phyloP scores from a whole-genome alignment of 2,329 filamentous ascomycete species.

The Hymenoscyphus infarciens region DNA sequence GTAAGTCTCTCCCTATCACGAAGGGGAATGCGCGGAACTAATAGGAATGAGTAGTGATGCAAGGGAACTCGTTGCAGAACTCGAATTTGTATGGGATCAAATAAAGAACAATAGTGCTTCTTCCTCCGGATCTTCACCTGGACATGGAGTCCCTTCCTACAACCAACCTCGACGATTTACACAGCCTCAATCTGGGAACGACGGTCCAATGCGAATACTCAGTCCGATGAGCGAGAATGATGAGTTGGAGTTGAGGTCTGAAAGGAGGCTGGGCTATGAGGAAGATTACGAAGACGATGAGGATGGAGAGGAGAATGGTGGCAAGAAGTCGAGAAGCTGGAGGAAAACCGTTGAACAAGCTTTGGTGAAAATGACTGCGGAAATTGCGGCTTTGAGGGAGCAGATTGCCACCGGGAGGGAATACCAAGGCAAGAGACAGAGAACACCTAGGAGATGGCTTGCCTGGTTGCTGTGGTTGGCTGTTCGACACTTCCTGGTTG shows the following conservation, averaged over 20 bases:
- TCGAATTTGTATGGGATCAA: constrained; percentile 99
- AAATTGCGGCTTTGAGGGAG: constrained; percentile 87
- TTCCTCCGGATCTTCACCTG: constrained; percentile 56
- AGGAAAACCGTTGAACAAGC: constrained; percentile 78
- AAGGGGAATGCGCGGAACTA: not conserved
- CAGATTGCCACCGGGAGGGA: constrained; percentile 78
- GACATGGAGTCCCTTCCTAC: constrained; percentile 36
- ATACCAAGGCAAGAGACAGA: constrained; percentile 62
- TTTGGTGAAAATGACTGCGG: constrained; percentile 83
- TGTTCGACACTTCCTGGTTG: constrained; percentile 70
- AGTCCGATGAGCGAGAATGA: constrained; percentile 85
- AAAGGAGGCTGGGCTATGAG: constrained; percentile 40
- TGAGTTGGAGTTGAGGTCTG: constrained; percentile 55
- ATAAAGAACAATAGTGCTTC: constrained; percentile 81
- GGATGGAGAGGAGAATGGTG: constrained; percentile 40
- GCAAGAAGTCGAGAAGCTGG: constrained; percentile 59
- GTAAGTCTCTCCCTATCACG: constrained; percentile 42
- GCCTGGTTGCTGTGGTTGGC: constrained; percentile 66
- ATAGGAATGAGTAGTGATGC: constrained; percentile 56
- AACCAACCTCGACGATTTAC: constrained; percentile 41
- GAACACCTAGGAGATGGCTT: constrained; percentile 65
- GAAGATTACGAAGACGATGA: constrained; percentile 42
- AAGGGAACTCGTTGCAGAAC: constrained; percentile 80
- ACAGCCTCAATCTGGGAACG: constrained; percentile 46
- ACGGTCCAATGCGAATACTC: constrained; percentile 64